A percentile compares a stretch with the other conserved stretches of the same genome.
These are phyloP conservation scores for Ceratorhiza oryzae-sativae DNA, from an alignment of 1,284 basidiomycete genomes.

Conservation along the genomic window DNA sequence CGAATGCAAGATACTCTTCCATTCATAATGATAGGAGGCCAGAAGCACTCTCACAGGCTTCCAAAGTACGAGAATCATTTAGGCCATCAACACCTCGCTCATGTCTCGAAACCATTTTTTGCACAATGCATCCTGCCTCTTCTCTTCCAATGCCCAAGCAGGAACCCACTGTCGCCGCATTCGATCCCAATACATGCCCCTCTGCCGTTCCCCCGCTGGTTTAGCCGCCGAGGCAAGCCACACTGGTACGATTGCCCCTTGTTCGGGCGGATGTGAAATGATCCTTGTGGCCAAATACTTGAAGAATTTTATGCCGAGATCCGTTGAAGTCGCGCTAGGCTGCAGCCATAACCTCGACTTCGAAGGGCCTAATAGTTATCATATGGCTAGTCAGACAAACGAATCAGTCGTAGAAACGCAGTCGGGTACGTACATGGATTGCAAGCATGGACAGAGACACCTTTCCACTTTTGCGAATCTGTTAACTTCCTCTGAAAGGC, in stretches of 20 bases:
- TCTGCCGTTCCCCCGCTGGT: not conserved
- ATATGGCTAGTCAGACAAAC: too few species aligned
- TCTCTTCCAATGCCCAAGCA: constrained; percentile 28
- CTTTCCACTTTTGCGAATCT: constrained; percentile 23
- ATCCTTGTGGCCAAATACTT: not conserved
- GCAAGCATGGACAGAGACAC: constrained; percentile 36
- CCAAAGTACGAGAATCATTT: too few species aligned
- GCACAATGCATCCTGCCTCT: constrained; percentile 22
- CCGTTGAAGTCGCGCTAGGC: not conserved
- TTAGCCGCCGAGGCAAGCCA: constrained; percentile 33
- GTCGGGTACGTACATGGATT: constrained; percentile 37
- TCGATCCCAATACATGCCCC: constrained; percentile 38
- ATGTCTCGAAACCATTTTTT: constrained; percentile 30
- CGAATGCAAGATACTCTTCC: too few species aligned
- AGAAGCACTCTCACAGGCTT: too few species aligned
- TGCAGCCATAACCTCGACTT: constrained; percentile 15
- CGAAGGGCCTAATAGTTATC: constrained; percentile 37
- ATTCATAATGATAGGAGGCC: too few species aligned
- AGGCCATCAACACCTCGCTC: not conserved
- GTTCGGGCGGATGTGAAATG: constrained; percentile 1
- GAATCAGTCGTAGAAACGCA: not conserved
- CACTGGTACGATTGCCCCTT: constrained; percentile 35
- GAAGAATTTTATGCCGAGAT: not conserved
- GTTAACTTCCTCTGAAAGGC: constrained; percentile 36
- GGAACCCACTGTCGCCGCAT: constrained; percentile 28